Conservation (phyloP, 176 grass and related monocot species). For the Lolium perenne region DNA sequence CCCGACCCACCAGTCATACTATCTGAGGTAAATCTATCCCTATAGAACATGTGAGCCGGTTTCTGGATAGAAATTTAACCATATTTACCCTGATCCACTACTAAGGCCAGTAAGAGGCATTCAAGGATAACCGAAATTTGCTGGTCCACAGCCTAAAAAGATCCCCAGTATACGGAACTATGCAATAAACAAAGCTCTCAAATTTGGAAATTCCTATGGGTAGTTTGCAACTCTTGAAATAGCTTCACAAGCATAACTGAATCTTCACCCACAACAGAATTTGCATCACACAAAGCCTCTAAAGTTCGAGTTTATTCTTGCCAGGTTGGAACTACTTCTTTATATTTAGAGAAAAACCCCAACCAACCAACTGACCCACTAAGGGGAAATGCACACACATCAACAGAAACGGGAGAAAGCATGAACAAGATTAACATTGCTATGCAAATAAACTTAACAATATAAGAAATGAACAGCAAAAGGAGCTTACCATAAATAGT, state of each 20-base stretch:
- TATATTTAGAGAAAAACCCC: background rate
- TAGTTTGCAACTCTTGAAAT: background rate
- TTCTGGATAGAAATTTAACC: background rate
- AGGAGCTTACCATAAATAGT: constrained; percentile 77
- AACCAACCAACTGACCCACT: background rate
- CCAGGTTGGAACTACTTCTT: background rate
- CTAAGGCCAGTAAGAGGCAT: constrained; percentile 4
- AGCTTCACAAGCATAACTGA: constrained; percentile 7
- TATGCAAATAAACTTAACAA: constrained; percentile 12
- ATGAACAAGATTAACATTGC: background rate
- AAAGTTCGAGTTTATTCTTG: constrained; percentile 11
- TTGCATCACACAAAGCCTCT: background rate
- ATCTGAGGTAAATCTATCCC: background rate
- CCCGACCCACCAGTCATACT: background rate
- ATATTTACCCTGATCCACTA: background rate
- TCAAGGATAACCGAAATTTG: background rate
- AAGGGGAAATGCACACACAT: background rate
- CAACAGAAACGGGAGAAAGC: background rate
- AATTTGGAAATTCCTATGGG: background rate
- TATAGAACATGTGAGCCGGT: background rate
- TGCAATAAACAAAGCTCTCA: background rate
- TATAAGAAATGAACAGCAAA: constrained; percentile 35
- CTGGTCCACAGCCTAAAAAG: background rate
- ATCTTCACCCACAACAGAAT: background rate
- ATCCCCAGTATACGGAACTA: background rate